Evolutionary conservation across 2,329 filamentous ascomycete genomes (phyloP).

Genomic region (Sporothrix mexicana): DNA sequence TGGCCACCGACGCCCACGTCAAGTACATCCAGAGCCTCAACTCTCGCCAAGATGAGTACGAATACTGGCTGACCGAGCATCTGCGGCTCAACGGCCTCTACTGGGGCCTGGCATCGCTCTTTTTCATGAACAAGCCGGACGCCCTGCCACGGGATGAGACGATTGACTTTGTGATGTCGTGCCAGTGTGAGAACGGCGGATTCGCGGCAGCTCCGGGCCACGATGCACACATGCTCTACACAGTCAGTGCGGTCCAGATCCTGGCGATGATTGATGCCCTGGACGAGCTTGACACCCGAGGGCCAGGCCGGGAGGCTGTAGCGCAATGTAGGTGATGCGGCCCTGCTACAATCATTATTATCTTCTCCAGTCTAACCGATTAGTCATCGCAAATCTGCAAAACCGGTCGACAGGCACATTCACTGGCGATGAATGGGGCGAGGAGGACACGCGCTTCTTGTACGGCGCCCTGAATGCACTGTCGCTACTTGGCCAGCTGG

Average conservation of each 20-base stretch:
- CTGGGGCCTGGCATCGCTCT: slow-evolving; percentile 89
- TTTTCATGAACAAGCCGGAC: slow-evolving; percentile 80
- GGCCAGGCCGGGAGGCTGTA: slow-evolving; percentile 73
- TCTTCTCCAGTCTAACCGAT: slow-evolving; percentile 34
- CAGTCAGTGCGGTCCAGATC: slow-evolving; percentile 92
- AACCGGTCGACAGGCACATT: slow-evolving; percentile 84
- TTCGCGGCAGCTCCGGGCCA: slow-evolving; percentile 94
- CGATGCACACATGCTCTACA: slow-evolving; percentile 95
- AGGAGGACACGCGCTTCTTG: slow-evolving; percentile 92
- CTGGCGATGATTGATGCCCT: slow-evolving; percentile 85
- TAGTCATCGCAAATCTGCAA: slow-evolving; percentile 81
- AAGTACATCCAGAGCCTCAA: slow-evolving; percentile 93
- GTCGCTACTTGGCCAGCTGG: slow-evolving; percentile 77
- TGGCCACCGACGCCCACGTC: slow-evolving; percentile 71
- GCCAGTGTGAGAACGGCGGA: slow-evolving; percentile 84
- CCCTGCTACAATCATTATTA: neutral
- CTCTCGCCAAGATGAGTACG: slow-evolving; percentile 88
- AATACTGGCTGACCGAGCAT: slow-evolving; percentile 98
- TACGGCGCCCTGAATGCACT: slow-evolving; percentile 89
- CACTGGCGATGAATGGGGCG: slow-evolving; percentile 93
- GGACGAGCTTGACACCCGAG: slow-evolving; percentile 75
- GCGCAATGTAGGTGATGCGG: slow-evolving; percentile 71
- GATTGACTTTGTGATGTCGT: slow-evolving; percentile 94
- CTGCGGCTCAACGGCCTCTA: slow-evolving; percentile 94
- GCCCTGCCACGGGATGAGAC: slow-evolving; percentile 80